Evolutionary conservation across 148 eudicot species (phyloP).

Genomic region (Diospyros lotus): DNA sequence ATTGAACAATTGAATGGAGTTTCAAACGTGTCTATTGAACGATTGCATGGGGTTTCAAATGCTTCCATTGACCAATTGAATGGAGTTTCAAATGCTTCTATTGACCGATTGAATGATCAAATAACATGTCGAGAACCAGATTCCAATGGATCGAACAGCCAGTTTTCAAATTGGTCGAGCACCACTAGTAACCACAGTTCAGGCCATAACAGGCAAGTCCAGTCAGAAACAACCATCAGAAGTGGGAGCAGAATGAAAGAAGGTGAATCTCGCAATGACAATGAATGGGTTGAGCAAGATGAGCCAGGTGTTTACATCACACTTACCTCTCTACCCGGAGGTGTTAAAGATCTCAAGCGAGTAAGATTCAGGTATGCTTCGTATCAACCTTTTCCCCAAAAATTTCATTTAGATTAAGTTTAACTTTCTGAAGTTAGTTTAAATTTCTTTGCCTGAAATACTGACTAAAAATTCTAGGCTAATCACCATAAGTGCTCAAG

Average conservation of each 20-base stretch:
- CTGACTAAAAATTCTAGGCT: neutral
- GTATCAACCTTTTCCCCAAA: slow-evolving; percentile 6
- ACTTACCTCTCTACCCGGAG: slow-evolving; percentile 84
- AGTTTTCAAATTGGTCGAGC: slow-evolving; percentile 54
- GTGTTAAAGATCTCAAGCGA: slow-evolving; percentile 83
- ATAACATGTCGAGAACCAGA: slow-evolving; percentile 44
- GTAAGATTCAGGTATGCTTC: slow-evolving; percentile 86
- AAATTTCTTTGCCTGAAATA: slow-evolving; percentile 1
- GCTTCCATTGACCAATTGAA: too few relatives aligned
- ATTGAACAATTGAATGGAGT: slow-evolving; percentile 46
- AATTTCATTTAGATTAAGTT: neutral
- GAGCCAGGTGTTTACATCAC: slow-evolving; percentile 97
- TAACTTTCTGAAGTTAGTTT: neutral
- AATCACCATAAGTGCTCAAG: neutral
- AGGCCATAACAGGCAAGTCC: slow-evolving; percentile 46
- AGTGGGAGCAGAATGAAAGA: slow-evolving; percentile 61
- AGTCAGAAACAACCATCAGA: slow-evolving; percentile 53
- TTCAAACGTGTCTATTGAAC: slow-evolving; percentile 45
- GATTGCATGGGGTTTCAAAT: slow-evolving; percentile 18
- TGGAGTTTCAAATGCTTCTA: slow-evolving; percentile 47
- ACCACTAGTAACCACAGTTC: slow-evolving; percentile 51
- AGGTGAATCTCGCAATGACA: slow-evolving; percentile 57
- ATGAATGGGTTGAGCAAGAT: slow-evolving; percentile 97
- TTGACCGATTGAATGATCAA: slow-evolving; percentile 47
- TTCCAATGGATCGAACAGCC: slow-evolving; percentile 49